Evolutionary conservation across 2,329 filamentous ascomycete genomes (phyloP).

Genomic region (Chaetomiaceae sp.): DNA sequence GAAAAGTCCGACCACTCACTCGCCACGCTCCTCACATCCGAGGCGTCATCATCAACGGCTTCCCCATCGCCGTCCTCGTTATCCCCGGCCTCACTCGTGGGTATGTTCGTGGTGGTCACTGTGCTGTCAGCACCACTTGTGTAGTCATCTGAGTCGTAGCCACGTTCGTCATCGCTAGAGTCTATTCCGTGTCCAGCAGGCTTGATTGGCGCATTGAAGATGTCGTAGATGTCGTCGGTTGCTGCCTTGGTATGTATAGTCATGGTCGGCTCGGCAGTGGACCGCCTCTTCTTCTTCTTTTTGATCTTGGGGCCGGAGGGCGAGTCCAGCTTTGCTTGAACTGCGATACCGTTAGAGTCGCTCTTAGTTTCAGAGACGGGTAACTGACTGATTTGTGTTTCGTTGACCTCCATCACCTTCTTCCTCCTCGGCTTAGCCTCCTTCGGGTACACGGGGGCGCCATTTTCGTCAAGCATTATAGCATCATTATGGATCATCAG

Average conservation of each 20-base stretch:
- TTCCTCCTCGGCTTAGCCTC: slow-evolving; percentile 54
- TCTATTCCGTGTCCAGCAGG: slow-evolving; percentile 30
- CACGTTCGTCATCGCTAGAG: slow-evolving; percentile 53
- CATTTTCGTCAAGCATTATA: slow-evolving; percentile 54
- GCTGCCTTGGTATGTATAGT: slow-evolving; percentile 92
- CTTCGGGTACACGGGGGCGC: slow-evolving; percentile 36
- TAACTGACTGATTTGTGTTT: slow-evolving; percentile 81
- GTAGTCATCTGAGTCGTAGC: slow-evolving; percentile 72
- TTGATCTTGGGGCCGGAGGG: slow-evolving; percentile 78
- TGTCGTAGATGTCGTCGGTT: slow-evolving; percentile 94
- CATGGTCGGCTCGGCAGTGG: slow-evolving; percentile 80
- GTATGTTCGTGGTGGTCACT: slow-evolving; percentile 64
- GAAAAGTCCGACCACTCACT: slow-evolving; percentile 90
- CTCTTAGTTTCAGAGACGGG: neutral
- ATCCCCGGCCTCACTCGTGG: slow-evolving; percentile 37
- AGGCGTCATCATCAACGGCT: slow-evolving; percentile 41
- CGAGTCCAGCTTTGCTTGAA: slow-evolving; percentile 89
- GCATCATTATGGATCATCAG: slow-evolving; percentile 40
- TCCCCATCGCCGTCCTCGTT: slow-evolving; percentile 35
- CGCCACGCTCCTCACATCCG: slow-evolving; percentile 52
- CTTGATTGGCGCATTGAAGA: slow-evolving; percentile 81
- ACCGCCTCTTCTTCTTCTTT: slow-evolving; percentile 63
- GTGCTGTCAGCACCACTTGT: slow-evolving; percentile 83
- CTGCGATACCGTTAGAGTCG: slow-evolving; percentile 40
- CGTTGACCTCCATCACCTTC: slow-evolving; percentile 78